Conservation (phyloP, 768 basidiomycete species). For the Infundibulicybe gibba region DNA sequence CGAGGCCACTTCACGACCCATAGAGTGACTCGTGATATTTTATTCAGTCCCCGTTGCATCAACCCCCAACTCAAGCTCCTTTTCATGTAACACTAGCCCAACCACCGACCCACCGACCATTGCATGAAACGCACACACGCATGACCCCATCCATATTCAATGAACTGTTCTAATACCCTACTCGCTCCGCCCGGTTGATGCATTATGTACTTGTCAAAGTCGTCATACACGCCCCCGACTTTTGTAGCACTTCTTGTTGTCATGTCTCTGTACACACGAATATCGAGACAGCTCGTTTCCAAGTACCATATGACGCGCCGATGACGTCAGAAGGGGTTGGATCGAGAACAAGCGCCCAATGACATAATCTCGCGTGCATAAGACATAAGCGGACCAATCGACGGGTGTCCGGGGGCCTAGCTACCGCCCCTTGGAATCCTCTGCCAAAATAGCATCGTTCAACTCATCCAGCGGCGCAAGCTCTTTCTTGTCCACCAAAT, state of each 20-base stretch:
- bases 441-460: constrained; percentile 80
- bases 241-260: constrained; percentile 3
- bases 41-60: neutral
- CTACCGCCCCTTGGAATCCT: constrained; percentile 40
- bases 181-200: neutral
- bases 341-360: neutral
- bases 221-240: constrained; percentile 2
- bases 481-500: constrained; percentile 95
- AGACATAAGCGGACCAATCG: neutral
- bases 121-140: too few species aligned
- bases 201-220: constrained; percentile 1
- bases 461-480: constrained; percentile 92
- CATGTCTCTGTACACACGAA: constrained; percentile 9
- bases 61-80: neutral
- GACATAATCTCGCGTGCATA: neutral
- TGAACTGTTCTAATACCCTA: neutral
- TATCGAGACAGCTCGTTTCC: constrained; percentile 5
- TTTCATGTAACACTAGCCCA: neutral
- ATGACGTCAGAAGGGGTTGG: neutral
- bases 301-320: neutral
- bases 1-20: too few species aligned
- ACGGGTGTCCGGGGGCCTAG: neutral
- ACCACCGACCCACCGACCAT: too few species aligned
- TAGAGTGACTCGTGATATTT: too few species aligned
- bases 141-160: neutral